Evolutionary conservation across 805 yeast species (phyloP).

Genomic region (Metschnikowia anglica): DNA sequence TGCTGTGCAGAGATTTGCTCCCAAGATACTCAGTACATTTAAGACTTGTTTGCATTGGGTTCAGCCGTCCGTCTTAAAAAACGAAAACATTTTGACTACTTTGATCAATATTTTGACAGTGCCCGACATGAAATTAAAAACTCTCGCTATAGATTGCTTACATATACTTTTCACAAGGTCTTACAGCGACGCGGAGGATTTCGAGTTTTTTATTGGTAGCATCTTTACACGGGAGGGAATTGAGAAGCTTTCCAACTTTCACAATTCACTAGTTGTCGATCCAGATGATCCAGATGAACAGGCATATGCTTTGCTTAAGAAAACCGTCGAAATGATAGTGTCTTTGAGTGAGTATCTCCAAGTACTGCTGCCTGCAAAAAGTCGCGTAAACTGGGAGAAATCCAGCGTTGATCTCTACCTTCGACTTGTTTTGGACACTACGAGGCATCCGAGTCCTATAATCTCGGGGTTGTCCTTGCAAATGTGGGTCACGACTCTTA

Average conservation of each 20-base stretch:
- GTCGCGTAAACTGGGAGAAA: constrained; percentile 47
- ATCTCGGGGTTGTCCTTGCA: constrained; percentile 87
- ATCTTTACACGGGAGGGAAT: constrained; percentile 78
- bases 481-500: constrained; percentile 88
- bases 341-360: constrained; percentile 78
- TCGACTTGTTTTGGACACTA: constrained; percentile 72
- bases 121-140: constrained; percentile 65
- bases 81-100: constrained; percentile 62
- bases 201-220: constrained; percentile 73
- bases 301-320: constrained; percentile 77
- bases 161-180: constrained; percentile 84
- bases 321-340: constrained; percentile 90
- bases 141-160: constrained; percentile 85
- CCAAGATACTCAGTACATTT: constrained; percentile 73
- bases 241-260: constrained; percentile 62
- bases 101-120: constrained; percentile 59
- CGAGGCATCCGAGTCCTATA: constrained; percentile 81
- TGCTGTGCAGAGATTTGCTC: constrained; percentile 47
- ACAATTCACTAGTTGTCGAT: constrained; percentile 55
- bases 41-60: constrained; percentile 93
- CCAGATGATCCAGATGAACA: constrained; percentile 77
- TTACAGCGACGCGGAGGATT: constrained; percentile 64
- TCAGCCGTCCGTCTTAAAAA: constrained; percentile 68
- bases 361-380: constrained; percentile 37
- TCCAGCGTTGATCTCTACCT: constrained; percentile 70